phyloP scores from a whole-genome alignment of 768 basidiomycete species.

The Podaxis sp. region DNA sequence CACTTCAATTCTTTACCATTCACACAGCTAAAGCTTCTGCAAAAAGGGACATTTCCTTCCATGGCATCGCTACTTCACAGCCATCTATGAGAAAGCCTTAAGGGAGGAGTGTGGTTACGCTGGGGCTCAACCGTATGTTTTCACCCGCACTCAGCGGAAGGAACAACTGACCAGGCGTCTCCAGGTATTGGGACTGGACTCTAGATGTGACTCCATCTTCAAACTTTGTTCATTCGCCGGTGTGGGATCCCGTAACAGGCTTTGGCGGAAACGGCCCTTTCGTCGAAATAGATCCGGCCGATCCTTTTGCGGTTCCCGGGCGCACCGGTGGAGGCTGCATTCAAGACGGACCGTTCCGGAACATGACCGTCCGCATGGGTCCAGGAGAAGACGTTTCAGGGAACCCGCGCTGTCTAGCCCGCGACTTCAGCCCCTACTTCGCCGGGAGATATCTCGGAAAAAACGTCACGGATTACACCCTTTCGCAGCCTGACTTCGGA shows the following conservation, averaged over 20 bases:
- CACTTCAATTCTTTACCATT: background rate
- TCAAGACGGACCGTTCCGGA: background rate
- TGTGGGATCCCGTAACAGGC: background rate
- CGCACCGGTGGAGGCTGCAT: background rate
- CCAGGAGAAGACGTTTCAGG: constrained; percentile 11
- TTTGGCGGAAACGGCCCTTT: background rate
- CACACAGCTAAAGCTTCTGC: background rate
- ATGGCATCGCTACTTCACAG: constrained; percentile 26
- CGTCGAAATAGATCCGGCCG: background rate
- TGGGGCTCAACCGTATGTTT: constrained; percentile 25
- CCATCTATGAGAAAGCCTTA: constrained; percentile 23
- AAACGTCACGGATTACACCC: constrained; percentile 15
- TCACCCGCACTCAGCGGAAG: background rate
- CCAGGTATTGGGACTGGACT: background rate
- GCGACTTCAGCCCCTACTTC: constrained; percentile 22
- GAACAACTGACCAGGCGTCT: background rate
- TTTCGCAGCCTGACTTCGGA: constrained; percentile 21
- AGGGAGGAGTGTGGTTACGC: constrained; percentile 25
- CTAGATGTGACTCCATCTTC: background rate
- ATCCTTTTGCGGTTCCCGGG: background rate
- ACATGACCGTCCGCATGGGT: background rate
- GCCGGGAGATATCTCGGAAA: constrained; percentile 19
- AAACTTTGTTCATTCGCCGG: background rate
- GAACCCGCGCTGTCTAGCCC: constrained; percentile 21
- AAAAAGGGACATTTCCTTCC: constrained; percentile 26